A percentile compares a stretch with the other conserved stretches of the same genome.
Conservation (phyloP, 2,329 filamentous ascomycete species). For the Cryphonectria radicalis region DNA sequence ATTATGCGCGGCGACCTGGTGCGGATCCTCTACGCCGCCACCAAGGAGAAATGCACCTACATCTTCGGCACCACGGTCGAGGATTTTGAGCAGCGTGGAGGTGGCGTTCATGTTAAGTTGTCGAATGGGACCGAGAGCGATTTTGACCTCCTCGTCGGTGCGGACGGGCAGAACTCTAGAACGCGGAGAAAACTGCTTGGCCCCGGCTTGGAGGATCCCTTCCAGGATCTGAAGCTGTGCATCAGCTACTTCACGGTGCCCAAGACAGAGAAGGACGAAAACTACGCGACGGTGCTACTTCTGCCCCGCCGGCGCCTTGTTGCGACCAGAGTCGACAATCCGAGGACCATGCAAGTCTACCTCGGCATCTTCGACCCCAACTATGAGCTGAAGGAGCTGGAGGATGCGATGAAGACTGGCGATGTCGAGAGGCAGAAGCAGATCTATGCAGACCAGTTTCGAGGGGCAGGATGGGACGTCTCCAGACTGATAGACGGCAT, state of each 20-base stretch:
- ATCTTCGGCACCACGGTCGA: conserved; percentile 37
- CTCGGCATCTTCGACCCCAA: conserved; percentile 15
- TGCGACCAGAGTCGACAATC: conserved; percentile 44
- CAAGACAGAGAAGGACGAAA: conserved; percentile 17
- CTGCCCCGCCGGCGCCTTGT: conserved; percentile 41
- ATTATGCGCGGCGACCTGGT: conserved; percentile 63
- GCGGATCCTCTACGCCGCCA: conserved; percentile 51
- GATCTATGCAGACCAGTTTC: conserved; percentile 17
- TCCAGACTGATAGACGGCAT: conserved; percentile 48
- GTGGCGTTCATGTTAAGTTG: conserved; percentile 40
- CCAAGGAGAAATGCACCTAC: conserved; percentile 35
- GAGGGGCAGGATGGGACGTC: conserved; percentile 48
- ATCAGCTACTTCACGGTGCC: conserved; percentile 31
- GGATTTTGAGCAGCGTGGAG: conserved; percentile 36
- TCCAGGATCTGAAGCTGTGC: conserved; percentile 35
- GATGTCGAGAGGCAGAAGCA: conserved; percentile 22
- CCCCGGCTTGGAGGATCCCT: conserved; percentile 32
- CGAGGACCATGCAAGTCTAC: conserved; percentile 36
- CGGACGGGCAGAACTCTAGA: conserved; percentile 57
- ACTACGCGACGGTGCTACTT: neutral
- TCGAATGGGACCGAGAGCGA: conserved; percentile 45
- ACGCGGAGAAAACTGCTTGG: conserved; percentile 48
- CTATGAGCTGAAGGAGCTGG: conserved; percentile 10
- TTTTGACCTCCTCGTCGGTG: conserved; percentile 58
- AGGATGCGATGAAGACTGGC: conserved; percentile 15